Conservation (phyloP, 2,329 filamentous ascomycete species). For the Lecanicillium sp. region DNA sequence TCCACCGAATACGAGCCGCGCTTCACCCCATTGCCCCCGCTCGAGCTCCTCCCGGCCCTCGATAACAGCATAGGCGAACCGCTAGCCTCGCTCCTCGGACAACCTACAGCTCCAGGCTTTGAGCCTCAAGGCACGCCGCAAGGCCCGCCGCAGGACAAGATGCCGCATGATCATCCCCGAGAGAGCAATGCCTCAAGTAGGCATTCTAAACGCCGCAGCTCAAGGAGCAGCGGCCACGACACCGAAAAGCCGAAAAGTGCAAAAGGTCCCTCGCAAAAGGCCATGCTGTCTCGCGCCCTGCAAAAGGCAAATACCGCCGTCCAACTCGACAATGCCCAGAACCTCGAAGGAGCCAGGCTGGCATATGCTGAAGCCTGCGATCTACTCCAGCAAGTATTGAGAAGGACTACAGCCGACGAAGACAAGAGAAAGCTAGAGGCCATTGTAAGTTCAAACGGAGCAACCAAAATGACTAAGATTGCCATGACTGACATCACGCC, state of each 20-base stretch:
- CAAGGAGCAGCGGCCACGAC: slow-evolving; percentile 24
- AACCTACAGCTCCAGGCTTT: background rate
- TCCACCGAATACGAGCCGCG: background rate
- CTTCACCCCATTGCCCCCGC: slow-evolving; percentile 1
- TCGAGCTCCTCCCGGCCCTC: slow-evolving; percentile 5
- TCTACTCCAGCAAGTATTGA: slow-evolving; percentile 79
- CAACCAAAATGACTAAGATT: background rate
- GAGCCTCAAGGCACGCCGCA: too few species aligned
- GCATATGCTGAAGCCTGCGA: slow-evolving; percentile 89
- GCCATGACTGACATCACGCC: slow-evolving; percentile 6
- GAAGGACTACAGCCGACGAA: slow-evolving; percentile 74
- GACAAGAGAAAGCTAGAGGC: slow-evolving; percentile 87
- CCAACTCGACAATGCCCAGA: slow-evolving; percentile 89
- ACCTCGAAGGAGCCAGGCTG: slow-evolving; percentile 83
- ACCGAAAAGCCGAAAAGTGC: slow-evolving; percentile 16
- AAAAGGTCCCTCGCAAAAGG: slow-evolving; percentile 73
- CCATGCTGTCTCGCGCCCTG: slow-evolving; percentile 90
- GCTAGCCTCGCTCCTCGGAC: background rate
- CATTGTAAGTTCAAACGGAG: slow-evolving; percentile 61
- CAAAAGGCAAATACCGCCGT: slow-evolving; percentile 96
- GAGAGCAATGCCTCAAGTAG: slow-evolving; percentile 12
- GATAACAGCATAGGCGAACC: slow-evolving; percentile 9
- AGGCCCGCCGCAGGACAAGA: background rate
- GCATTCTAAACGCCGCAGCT: slow-evolving; percentile 24
- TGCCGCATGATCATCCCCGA: slow-evolving; percentile 2